Evolutionary conservation across 1,139 yeast genomes (phyloP), one percentile per base, ranked within the genome.

Genomic region (Blastobotrys indianensis): DNA sequence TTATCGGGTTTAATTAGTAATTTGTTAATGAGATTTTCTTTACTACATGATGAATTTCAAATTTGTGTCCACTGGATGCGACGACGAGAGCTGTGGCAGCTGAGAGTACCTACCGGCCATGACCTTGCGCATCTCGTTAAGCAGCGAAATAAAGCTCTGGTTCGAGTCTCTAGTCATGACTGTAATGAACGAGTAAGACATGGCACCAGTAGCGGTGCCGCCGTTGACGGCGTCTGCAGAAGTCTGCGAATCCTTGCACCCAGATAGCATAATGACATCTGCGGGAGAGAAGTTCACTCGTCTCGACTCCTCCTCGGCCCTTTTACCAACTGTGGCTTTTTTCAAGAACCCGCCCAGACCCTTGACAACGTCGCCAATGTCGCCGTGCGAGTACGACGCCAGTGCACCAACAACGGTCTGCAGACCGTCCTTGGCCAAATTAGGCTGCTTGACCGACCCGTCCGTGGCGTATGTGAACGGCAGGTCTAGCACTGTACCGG

Each of bases 401-500:
- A 86, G 77, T 2, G 95, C 85, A 35, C 74, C 70, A 51, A 87
- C 64, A 2, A 94, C 82, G 40, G 85, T 94, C 45, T 72, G 68
- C 11, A 95, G 94, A 4, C 90, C 86, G 56, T 87, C 95, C 63
- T 87, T 85, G 71, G 82, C 79, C 57, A 88, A 69, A 65, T 82
- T 87, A 37, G 95, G 95, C 65, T 88, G 95, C 68, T 90, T 90
- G 45, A 90, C 70, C 4, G 86, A 80, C 46, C 97, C 97, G 61
- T 86, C 85, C 11, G 97, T 92, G 13, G 94, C 81, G 66, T 90
- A 90, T 42, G 82, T 79, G 60, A 81, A 90, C 1, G 97, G 97
- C 54, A 90, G 70, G 65, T 90, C 97, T 59, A 90, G 68, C 1
- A 81, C 94, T 3, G 96, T 82, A 28, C 97, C 97, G 1, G 95